Base-by-base conservation (phyloP, 208 protist genomes). In the Trypanosoma conorhini region DNA sequence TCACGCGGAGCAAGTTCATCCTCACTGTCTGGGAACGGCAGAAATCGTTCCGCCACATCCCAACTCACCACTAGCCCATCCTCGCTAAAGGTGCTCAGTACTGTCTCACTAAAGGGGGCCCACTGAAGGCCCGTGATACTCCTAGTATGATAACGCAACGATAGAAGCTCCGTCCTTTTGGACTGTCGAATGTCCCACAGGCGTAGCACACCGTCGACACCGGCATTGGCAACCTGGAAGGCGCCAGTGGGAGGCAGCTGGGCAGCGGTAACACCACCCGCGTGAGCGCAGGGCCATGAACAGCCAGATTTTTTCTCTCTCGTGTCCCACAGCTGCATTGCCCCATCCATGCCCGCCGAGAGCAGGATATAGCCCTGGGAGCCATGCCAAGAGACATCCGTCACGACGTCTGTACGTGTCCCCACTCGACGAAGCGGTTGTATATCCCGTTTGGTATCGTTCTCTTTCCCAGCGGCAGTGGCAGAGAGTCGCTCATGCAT, bases 311-410 rank as follows among this genome's bases (percentile, higher is more conserved):
- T 33, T 62, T 46, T 58, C 35, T 64, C 76, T 59, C 91, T 86
- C 22, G 77, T 97, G 74, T 98, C 94, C 94, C 94, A 98, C 38
- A 93, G 80, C 46, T 77, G 72, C 4, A 99, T 76, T 48, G 93
- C 80, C n/a, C 85, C 84, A 80, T 99, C 98, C 81, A 99, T 96
- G 68, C 92, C 92, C 24, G 96, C 94, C 0, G 95, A 98, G 31
- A 86, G 96, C 65, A 99, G 97, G 42, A 99, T 70, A 42, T 81
- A 67, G 0, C 82, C 78, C 46, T 98, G 87, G 31, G 86, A 74
- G 19, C 61, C 54, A 76, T 99, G 96, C 94, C 94, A 99, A 24
- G 72, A 80, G 21, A 99, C 97, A 72, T 99, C 98, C 65, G 98
- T 95, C 0, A 98, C 94, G 17, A 90, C 80, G 22, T 83, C 80